Evolutionary conservation across 352 stramenopile genomes (phyloP).

Genomic region (Pythium folliculosum): DNA sequence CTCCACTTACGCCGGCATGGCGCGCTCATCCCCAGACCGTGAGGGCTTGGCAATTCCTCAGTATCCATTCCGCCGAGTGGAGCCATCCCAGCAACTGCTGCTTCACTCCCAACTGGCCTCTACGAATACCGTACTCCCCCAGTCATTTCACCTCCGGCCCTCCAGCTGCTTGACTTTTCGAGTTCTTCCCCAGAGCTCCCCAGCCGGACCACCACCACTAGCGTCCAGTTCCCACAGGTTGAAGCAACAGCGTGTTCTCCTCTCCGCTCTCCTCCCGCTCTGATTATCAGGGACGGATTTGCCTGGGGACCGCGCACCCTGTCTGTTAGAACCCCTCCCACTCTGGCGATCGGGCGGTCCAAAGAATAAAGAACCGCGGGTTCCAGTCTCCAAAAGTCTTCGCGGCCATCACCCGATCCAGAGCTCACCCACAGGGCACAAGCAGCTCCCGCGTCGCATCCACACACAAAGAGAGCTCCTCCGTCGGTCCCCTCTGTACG

Average conservation of each 20-base stretch:
- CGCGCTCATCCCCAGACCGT: constrained; percentile 3
- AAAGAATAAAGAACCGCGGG: constrained; percentile 16
- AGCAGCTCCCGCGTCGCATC: neutral
- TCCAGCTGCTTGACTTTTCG: constrained; percentile 14
- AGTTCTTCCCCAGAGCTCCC: constrained; percentile 4
- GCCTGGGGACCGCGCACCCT: neutral
- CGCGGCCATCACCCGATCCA: neutral
- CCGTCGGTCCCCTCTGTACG: neutral
- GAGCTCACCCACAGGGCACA: neutral
- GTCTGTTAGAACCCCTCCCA: constrained; percentile 15
- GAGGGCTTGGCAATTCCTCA: constrained; percentile 2
- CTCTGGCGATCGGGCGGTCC: constrained; percentile 10
- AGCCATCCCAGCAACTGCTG: constrained; percentile 19
- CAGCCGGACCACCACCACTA: neutral
- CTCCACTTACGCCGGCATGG: neutral
- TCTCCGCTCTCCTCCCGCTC: neutral
- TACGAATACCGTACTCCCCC: constrained; percentile 7
- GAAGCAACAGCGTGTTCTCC: constrained; percentile 14
- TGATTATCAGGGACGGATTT: constrained; percentile 4
- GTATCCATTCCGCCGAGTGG: constrained; percentile 30
- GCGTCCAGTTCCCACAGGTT: neutral
- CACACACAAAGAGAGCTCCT: neutral
- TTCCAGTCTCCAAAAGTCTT: neutral
- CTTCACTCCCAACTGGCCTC: constrained; percentile 4
- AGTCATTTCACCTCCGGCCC: neutral